Evolutionary conservation across 2,329 filamentous ascomycete species (phyloP).

Genomic region (Simplicillium aogashimaense): DNA sequence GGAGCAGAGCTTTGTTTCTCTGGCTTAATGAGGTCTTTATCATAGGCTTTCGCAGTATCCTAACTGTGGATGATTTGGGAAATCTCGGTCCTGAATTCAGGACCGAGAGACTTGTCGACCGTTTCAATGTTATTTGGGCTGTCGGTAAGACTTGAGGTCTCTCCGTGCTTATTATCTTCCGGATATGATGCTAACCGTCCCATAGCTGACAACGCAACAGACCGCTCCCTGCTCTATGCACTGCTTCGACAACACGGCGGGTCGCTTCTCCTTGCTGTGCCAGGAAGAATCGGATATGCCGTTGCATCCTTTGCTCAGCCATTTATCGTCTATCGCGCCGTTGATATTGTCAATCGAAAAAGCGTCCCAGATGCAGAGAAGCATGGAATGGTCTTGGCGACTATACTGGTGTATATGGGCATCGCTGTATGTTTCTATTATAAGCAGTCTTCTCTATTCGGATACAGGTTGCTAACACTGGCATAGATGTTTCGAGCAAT

Average conservation of each 20-base stretch:
- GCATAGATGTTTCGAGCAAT: not conserved
- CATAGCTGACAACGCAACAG: not conserved
- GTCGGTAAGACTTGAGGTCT: no score
- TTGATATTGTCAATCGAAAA: not conserved
- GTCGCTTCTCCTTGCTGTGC: not conserved
- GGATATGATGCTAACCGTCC: no score
- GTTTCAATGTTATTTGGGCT: no score
- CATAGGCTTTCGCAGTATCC: no score
- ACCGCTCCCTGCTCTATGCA: not conserved
- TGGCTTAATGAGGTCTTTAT: no score
- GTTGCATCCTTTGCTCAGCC: not conserved
- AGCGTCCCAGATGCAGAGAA: not conserved
- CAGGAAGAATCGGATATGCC: not conserved
- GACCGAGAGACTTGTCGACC: no score
- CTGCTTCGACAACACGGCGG: not conserved
- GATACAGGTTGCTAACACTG: not conserved
- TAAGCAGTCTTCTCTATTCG: not conserved
- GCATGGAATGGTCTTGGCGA: not conserved
- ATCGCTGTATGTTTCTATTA: constrained; percentile 1
- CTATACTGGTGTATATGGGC: not conserved
- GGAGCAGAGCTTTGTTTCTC: no score
- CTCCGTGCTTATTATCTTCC: no score
- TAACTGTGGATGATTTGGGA: no score
- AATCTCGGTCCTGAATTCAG: no score
- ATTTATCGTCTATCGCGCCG: not conserved